These are phyloP conservation scores for Astragalus membranaceus DNA, from an alignment of 306 rosid genomes.

Conservation along the genomic window DNA sequence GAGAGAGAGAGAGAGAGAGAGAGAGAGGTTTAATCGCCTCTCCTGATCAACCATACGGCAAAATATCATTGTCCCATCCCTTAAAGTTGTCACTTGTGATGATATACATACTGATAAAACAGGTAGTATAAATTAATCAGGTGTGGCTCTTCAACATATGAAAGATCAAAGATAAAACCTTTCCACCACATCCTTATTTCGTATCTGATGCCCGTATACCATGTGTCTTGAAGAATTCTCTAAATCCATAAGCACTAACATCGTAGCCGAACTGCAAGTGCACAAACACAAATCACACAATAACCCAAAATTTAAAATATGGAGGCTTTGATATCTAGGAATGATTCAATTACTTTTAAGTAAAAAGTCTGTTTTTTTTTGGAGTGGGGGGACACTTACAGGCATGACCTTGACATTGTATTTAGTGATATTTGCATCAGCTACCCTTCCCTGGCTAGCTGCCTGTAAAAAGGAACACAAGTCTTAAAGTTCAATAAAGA, in stretches of 20 bases:
- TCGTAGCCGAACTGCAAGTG: constrained; percentile 66
- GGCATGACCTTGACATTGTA: constrained; percentile 87
- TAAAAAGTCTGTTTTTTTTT: no score
- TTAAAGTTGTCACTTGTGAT: neutral
- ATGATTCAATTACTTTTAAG: no score
- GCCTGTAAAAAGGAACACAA: constrained; percentile 41
- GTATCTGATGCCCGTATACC: constrained; percentile 42
- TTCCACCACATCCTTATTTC: constrained; percentile 24
- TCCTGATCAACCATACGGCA: neutral
- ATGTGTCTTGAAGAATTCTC: constrained; percentile 85
- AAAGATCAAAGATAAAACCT: constrained; percentile 1
- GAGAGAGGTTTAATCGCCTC: no score
- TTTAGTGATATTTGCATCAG: constrained; percentile 64
- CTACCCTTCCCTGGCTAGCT: constrained; percentile 53
- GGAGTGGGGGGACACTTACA: constrained; percentile 64
- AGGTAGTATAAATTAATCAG: neutral
- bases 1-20: no score
- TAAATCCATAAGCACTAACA: constrained; percentile 75
- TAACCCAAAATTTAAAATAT: neutral
- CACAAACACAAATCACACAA: constrained; percentile 10
- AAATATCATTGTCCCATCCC: neutral
- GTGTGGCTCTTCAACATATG: neutral
- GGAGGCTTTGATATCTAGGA: neutral
- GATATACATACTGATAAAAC: neutral
- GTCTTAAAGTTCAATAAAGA: constrained; percentile 1